Percentiles rank a stretch among this genome's conserved stretches.
Evolutionary conservation across 2,329 filamentous ascomycete species (phyloP).

Genomic region (Fusarium circinatum): DNA sequence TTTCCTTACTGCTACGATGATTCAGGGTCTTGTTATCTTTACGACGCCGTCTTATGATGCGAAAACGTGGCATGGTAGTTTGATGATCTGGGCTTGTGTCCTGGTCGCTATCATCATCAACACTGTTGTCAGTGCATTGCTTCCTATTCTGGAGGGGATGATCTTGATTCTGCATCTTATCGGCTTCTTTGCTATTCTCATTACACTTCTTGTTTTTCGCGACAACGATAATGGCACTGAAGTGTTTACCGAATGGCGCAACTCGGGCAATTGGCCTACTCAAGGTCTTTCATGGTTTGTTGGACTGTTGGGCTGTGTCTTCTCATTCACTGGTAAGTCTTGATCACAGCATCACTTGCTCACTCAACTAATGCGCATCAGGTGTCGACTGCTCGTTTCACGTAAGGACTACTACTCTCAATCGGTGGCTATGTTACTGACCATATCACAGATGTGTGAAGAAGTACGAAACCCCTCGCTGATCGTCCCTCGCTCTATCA

Average conservation of each 20-base stretch:
- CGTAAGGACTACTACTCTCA: not conserved
- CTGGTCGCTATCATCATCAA: slow-evolving; percentile 56
- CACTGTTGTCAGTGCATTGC: slow-evolving; percentile 45
- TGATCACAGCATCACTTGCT: rapidly evolving
- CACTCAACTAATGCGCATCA: not conserved
- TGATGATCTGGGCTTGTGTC: slow-evolving; percentile 51
- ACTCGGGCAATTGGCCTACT: slow-evolving; percentile 33
- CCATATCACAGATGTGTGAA: slow-evolving; percentile 31
- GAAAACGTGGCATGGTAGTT: slow-evolving; percentile 44
- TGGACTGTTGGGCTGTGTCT: slow-evolving; percentile 37
- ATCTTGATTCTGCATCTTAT: slow-evolving; percentile 56
- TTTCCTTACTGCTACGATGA: slow-evolving; percentile 42
- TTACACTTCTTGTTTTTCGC: slow-evolving; percentile 47
- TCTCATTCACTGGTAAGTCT: slow-evolving; percentile 36
- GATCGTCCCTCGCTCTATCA: slow-evolving; percentile 37
- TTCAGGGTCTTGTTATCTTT: slow-evolving; percentile 39
- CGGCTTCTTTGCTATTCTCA: slow-evolving; percentile 56
- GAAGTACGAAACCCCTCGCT: slow-evolving; percentile 38
- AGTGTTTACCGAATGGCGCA: slow-evolving; percentile 46
- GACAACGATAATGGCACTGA: slow-evolving; percentile 41
- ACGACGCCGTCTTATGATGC: slow-evolving; percentile 29
- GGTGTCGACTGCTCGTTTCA: slow-evolving; percentile 41
- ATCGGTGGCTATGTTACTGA: not conserved
- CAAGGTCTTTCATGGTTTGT: slow-evolving; percentile 41
- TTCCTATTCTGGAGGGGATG: slow-evolving; percentile 53